phyloP scores from a whole-genome alignment of 2,329 filamentous ascomycete genomes.

The Aphanoascus verrucosus region DNA sequence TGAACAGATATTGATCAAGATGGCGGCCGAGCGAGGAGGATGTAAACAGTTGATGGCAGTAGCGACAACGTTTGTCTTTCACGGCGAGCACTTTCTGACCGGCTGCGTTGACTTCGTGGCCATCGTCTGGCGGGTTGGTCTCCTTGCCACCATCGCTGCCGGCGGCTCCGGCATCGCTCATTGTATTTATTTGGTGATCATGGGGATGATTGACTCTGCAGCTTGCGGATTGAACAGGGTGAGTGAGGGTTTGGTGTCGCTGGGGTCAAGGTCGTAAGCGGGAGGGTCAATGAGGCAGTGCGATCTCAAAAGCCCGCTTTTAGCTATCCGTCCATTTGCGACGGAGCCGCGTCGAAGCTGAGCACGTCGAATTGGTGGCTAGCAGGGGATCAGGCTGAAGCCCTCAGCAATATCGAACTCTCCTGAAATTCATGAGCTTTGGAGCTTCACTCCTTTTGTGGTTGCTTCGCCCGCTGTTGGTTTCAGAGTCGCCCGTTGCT shows the following conservation, averaged over 20 bases:
- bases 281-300: neutral
- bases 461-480: constrained; percentile 4
- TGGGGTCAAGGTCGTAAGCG: too few relatives aligned
- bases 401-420: too few relatives aligned
- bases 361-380: neutral
- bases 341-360: neutral
- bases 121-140: constrained; percentile 5
- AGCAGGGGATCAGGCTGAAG: neutral
- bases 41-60: constrained; percentile 80
- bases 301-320: neutral
- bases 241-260: neutral
- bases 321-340: neutral
- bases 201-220: neutral
- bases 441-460: neutral
- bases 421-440: neutral
- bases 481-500: neutral
- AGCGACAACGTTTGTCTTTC: constrained; percentile 83
- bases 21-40: constrained; percentile 89
- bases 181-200: constrained; percentile 5
- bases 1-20: constrained; percentile 85
- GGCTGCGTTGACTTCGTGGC: constrained; percentile 6
- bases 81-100: constrained; percentile 38
- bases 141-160: constrained; percentile 11
- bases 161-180: constrained; percentile 13
- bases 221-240: neutral